Evolutionary conservation across 129 eudicot genomes (phyloP).

Genomic region (Arctium minus): DNA sequence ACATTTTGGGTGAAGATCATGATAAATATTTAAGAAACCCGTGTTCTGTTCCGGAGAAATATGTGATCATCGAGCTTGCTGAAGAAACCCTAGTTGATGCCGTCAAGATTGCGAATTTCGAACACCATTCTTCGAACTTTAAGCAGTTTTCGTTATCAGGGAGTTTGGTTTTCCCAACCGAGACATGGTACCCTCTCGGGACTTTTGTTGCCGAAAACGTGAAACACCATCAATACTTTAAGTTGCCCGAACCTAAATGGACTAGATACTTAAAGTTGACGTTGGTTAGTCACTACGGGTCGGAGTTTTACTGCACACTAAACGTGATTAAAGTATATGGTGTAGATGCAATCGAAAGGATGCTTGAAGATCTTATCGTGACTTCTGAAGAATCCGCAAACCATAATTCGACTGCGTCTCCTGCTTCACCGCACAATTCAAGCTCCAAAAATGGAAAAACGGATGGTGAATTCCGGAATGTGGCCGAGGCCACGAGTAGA

Average conservation of each 20-base stretch:
- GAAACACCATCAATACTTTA: conserved; percentile 71
- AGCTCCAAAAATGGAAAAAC: conserved; percentile 30
- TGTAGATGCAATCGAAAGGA: conserved; percentile 84
- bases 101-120: conserved; percentile 86
- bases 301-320: conserved; percentile 84
- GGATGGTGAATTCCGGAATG: conserved; percentile 24
- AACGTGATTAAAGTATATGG: conserved; percentile 88
- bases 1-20: conserved; percentile 75
- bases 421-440: conserved; percentile 30
- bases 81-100: conserved; percentile 91
- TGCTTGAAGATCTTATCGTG: conserved; percentile 94
- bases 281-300: conserved; percentile 83
- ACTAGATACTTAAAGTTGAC: conserved; percentile 70
- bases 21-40: conserved; percentile 93
- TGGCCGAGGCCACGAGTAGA: conserved; percentile 34
- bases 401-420: conserved; percentile 40
- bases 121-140: conserved; percentile 88
- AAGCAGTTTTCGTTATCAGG: conserved; percentile 74
- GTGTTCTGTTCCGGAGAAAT: conserved; percentile 78
- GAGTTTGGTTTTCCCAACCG: conserved; percentile 79
- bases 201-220: conserved; percentile 84
- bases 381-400: conserved; percentile 50
- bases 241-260: conserved; percentile 87
- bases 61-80: conserved; percentile 74
- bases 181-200: conserved; percentile 66